A percentile compares a stretch with the other conserved stretches of the same genome.
phyloP scores from a whole-genome alignment of 2,329 filamentous ascomycete genomes.

The Phyllosticta citrichinensis region DNA sequence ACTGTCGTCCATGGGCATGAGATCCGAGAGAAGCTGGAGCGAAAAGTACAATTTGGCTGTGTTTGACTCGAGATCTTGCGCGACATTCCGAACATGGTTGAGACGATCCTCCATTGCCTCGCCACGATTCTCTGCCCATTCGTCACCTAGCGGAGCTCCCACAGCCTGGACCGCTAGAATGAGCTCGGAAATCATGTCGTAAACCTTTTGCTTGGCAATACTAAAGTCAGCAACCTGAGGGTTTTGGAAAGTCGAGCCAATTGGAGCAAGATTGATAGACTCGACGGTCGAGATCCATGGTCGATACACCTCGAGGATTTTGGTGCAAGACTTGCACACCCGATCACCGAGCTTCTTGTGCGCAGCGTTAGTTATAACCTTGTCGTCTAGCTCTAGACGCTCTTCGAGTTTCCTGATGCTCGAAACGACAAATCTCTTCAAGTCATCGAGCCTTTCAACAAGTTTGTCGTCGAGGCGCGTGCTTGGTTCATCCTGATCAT shows the following conservation, averaged over 20 bases:
- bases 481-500: slow-evolving; percentile 77
- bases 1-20: slow-evolving; percentile 45
- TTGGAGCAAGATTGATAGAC: slow-evolving; percentile 74
- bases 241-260: slow-evolving; percentile 70
- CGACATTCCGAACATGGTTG: slow-evolving; percentile 66
- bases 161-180: slow-evolving; percentile 81
- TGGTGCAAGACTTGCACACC: slow-evolving; percentile 66
- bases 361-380: slow-evolving; percentile 66
- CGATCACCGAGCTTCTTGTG: slow-evolving; percentile 76
- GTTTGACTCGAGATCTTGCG: slow-evolving; percentile 73
- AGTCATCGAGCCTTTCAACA: slow-evolving; percentile 73
- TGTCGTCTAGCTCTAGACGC: slow-evolving; percentile 65
- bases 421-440: slow-evolving; percentile 75
- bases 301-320: slow-evolving; percentile 78
- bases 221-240: slow-evolving; percentile 81
- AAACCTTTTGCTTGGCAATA: slow-evolving; percentile 83
- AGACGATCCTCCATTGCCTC: slow-evolving; percentile 82
- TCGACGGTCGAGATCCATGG: slow-evolving; percentile 86
- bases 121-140: slow-evolving; percentile 88
- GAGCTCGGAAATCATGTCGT: slow-evolving; percentile 87
- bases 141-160: slow-evolving; percentile 82
- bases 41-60: slow-evolving; percentile 82
- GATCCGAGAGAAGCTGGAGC: slow-evolving; percentile 75
- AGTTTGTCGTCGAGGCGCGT: slow-evolving; percentile 65
- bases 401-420: slow-evolving; percentile 83